These are phyloP conservation scores for Mucuna pruriens DNA, from an alignment of 306 rosid genomes.

Conservation along the genomic window DNA sequence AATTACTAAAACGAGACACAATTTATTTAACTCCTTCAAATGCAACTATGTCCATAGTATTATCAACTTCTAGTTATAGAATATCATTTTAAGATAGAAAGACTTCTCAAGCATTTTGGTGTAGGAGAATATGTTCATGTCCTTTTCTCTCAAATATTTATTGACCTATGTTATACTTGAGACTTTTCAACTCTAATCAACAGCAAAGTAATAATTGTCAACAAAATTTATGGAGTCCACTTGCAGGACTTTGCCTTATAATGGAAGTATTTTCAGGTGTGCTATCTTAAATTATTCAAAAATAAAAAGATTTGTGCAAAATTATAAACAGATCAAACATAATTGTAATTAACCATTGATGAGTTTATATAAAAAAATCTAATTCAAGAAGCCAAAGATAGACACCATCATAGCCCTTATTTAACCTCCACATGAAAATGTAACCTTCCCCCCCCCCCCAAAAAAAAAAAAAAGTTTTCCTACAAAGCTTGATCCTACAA, in stretches of 20 bases:
- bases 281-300: background rate
- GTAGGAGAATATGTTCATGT: background rate
- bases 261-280: background rate
- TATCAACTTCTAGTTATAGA: background rate
- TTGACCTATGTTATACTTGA: background rate
- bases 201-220: background rate
- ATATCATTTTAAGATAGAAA: conserved; percentile 9
- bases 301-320: background rate
- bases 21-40: conserved; percentile 17
- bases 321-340: background rate
- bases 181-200: background rate
- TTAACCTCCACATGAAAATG: background rate
- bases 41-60: conserved; percentile 15
- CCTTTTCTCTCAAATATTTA: background rate
- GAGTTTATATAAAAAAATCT: conserved; percentile 2
- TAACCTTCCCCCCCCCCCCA: background rate
- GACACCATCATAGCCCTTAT: background rate
- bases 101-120: conserved; percentile 6
- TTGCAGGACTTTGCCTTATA: background rate
- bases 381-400: background rate
- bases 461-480: background rate
- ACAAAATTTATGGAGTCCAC: background rate
- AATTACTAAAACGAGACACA: background rate
- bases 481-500: background rate
- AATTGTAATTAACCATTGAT: background rate